Evolutionary conservation across 768 basidiomycete species (phyloP), one percentile per base, ranked within the genome.

Genomic region (Leccinum truebloodii): DNA sequence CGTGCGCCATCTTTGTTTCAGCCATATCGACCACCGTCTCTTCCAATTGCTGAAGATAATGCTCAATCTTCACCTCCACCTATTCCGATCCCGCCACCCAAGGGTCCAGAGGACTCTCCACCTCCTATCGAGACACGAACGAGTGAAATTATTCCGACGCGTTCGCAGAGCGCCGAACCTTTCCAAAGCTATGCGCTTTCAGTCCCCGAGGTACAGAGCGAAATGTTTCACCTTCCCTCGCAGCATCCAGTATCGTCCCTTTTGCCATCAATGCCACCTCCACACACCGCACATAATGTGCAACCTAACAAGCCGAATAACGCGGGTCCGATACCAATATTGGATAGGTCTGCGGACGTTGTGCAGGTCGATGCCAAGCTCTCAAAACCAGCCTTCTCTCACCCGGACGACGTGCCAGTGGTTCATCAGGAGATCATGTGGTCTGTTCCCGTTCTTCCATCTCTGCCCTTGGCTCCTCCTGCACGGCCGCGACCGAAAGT

Each of bases 21-120:
- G 52, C 61, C 69, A 6, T 67, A 67, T 44, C 66, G 52, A 20
- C 64, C 69, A 3, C 68, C 69, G 2, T 69, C 66, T n/a, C 60
- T 62, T 52, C 55, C 63, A n/a, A 3, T 52, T 1, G 16, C 60
- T 22, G 69, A 63, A 34, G 68, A 65, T 5, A 24, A 22, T 55
- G 64, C 61, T 52, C 61, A 67, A 35, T 72, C 34, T 51, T 73
- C 72, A 12, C 72, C 72, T 18, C 72, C 72, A 26, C 68, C 72
- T 1, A 55, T 73, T 13, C 73, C 68, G 8, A 56, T 73, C 51
- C 72, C 73, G 1, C 72, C 72, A 1, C 72, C 72, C 9, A 63
- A 69, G 55, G 57, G 66, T 16, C 55, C 37, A 16, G 71, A 73
- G 39, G 63, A 69, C 54, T 67, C 59, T 30, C 65, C 67, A 0